Conservation (phyloP, 78 protist genomes). For the Speleostelium caveatum region DNA sequence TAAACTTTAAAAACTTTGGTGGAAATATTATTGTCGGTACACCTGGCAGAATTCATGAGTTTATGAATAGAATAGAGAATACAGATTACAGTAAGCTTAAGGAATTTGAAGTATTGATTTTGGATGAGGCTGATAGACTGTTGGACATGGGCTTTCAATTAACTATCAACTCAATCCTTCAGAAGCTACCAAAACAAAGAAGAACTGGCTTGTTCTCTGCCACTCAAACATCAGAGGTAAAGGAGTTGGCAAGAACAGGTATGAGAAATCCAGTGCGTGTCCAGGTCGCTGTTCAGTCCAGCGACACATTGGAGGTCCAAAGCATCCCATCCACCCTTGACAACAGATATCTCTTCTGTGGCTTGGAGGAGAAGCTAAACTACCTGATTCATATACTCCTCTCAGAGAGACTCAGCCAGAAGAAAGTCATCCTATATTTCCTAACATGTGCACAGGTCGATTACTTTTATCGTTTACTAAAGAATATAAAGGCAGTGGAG, state of each 20-base stretch:
- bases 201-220: conserved; percentile 94
- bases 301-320: conserved; percentile 35
- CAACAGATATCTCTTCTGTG: conserved; percentile 53
- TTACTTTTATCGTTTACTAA: conserved; percentile 62
- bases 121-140: conserved; percentile 94
- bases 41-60: conserved; percentile 91
- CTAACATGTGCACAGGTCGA: conserved; percentile 94
- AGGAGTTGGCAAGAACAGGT: conserved; percentile 83
- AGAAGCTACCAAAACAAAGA: conserved; percentile 87
- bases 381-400: conserved; percentile 64
- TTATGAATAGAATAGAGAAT: conserved; percentile 35
- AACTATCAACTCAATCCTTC: conserved; percentile 71
- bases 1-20: conserved; percentile 60
- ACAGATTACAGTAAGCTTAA: conserved; percentile 17
- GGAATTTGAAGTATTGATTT: conserved; percentile 90
- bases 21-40: conserved; percentile 90
- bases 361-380: conserved; percentile 59
- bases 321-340: conserved; percentile 48
- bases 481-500: neutral
- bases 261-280: conserved; percentile 90
- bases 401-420: neutral
- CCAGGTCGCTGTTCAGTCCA: conserved; percentile 24
- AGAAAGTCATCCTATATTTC: conserved; percentile 91
- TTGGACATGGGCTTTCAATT: conserved; percentile 87
- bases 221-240: conserved; percentile 81